Base-by-base conservation (phyloP, 1,284 basidiomycete genomes). In the Irpex lacteus region DNA sequence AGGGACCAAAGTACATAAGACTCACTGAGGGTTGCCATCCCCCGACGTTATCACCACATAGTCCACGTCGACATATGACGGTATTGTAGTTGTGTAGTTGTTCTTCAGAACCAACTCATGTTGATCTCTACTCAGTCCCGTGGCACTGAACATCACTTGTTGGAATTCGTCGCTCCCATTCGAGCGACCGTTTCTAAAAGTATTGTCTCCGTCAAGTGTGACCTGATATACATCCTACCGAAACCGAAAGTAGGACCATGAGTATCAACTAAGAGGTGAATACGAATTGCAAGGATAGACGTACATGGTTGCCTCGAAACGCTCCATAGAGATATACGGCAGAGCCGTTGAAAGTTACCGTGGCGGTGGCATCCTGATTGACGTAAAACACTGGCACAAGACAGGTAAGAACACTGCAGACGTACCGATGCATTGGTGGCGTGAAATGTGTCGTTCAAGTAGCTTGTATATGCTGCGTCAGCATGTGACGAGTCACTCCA, bases 241-340 rank as follows among this genome's bases (percentile, higher is more conserved):
- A 13, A 5, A 38, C 26, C 37, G 15, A 52, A n/a, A 52, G 50
- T 3, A 26, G 26, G 26, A 26, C 26, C 26, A 26, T 18, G 19
- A 52, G 18, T 52, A 52, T 8, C 7, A 18, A 3, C 11, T n/a
- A n/a, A 1, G 15, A 15, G 19, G 58, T 57, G 15, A 40, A 19
- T 8, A 52, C 13, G 19, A 21, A 26, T 26, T n/a, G 6, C 7
- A 52, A 18, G 5, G 50, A 44, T 44, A 6, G n/a, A 36, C 62
- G 37, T 58, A 66, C 65, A 32, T 66, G 65, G 32, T 66, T 66
- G n/a, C 44, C 9, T 19, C 65, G 38, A 13, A 59, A 56, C 4
- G 65, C 62, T 13, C 65, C 65, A 6, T 50, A 55, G 49, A 61
- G 40, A 37, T 66, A 66, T 4, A 66, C 55, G 9, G 61, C 65